Evolutionary conservation across 805 yeast species (phyloP).

Genomic region (Brettanomyces bruxellensis): DNA sequence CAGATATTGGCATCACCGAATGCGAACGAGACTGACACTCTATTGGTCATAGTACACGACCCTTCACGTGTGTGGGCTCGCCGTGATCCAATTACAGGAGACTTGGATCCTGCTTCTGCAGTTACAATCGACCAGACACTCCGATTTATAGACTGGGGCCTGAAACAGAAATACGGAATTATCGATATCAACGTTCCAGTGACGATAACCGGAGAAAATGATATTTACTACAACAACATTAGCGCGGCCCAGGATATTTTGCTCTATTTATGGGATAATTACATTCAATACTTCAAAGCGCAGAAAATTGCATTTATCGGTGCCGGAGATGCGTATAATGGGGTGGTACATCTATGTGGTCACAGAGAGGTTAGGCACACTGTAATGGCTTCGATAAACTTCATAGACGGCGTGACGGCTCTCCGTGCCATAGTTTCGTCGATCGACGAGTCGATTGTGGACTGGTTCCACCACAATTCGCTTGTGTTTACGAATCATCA

Average conservation of each 20-base stretch:
- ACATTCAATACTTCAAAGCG: conserved; percentile 65
- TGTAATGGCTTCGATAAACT: conserved; percentile 64
- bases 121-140: conserved; percentile 68
- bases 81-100: conserved; percentile 70
- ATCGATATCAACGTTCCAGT: conserved; percentile 80
- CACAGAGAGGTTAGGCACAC: conserved; percentile 61
- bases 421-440: conserved; percentile 75
- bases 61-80: conserved; percentile 91
- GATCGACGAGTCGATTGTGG: conserved; percentile 81
- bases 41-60: conserved; percentile 74
- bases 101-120: conserved; percentile 62
- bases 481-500: conserved; percentile 66
- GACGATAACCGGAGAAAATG: conserved; percentile 34
- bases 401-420: conserved; percentile 55
- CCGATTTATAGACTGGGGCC: conserved; percentile 62
- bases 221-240: conserved; percentile 48
- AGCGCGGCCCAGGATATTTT: conserved; percentile 70
- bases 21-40: conserved; percentile 51
- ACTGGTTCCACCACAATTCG: conserved; percentile 86
- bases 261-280: conserved; percentile 84
- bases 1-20: conserved; percentile 65
- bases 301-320: conserved; percentile 74
- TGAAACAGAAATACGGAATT: conserved; percentile 53
- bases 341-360: conserved; percentile 80
- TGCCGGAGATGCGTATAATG: conserved; percentile 81